Base-by-base conservation (phyloP, 768 basidiomycete genomes). In the Lentinula aciculospora region DNA sequence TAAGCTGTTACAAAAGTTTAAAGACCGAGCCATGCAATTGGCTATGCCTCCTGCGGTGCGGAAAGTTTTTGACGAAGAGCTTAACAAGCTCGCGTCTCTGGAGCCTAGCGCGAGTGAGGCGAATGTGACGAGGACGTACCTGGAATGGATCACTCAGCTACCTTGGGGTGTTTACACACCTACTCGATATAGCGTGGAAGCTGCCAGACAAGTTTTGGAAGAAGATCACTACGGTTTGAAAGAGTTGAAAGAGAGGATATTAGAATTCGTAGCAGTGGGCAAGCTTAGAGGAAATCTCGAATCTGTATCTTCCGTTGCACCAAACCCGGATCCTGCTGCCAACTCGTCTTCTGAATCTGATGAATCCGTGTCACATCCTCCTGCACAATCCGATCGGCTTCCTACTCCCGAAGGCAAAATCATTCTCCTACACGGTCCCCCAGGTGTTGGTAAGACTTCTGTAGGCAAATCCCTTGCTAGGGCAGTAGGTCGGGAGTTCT, bases 11-110 rank as follows among this genome's bases (percentile, higher is more conserved):
- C 91, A 94, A 68, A 90, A 93, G 76, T 92, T 96, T 73, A 89
- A 84, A 72, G 89, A 94, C 68, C 79, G 94, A 36, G 94, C 93
- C 0, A 83, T 80, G 19, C 71, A 74, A 56, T 71, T 95, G 62
- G 90, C 88, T 64, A 96, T 98, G 94, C 94, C 94, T 0, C 91
- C 92, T 47, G 74, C 75, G 8, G 96, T 95, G 12, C 77, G 85
- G 63, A 96, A 97, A 73, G 93, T 97, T 13, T 98, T 98, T 64
- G 96, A 99, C 42, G 94, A 98, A 73, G 96, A 98, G 68, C 71
- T 98, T 57, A 86, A 81, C 68, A 98, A 98, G 75, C 80, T 99
- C 2, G 83, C 86, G 67, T 85, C 89, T 31, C 79, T 98, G 40
- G 94, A 98, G 68, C 92, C 92, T 13, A 90, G 90, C 13, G 92